Conservation (phyloP, 2,329 filamentous ascomycete genomes). For the Claviceps maximensis region DNA sequence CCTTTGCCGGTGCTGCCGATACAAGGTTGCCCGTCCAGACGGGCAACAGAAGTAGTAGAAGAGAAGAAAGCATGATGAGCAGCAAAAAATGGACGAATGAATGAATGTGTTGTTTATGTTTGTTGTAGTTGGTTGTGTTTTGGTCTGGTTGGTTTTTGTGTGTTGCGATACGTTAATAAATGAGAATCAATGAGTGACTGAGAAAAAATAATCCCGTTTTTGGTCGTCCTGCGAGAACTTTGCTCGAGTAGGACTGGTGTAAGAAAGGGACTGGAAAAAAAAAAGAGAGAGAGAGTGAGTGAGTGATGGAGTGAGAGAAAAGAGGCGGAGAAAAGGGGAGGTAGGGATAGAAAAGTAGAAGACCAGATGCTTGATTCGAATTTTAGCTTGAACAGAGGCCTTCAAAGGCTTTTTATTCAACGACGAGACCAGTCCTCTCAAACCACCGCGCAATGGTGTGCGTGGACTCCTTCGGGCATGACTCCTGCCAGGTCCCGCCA, state of each 20-base stretch:
- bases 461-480: background rate
- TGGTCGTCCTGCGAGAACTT: too few relatives aligned
- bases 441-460: background rate
- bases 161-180: background rate
- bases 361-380: background rate
- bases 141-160: too few relatives aligned
- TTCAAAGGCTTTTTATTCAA: background rate
- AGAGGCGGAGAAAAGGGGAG: background rate
- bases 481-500: background rate
- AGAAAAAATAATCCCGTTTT: too few relatives aligned
- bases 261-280: too few relatives aligned
- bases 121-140: background rate
- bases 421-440: background rate
- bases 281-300: background rate
- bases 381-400: background rate
- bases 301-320: background rate
- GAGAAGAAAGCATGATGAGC: background rate
- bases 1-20: background rate
- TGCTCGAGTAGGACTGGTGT: too few relatives aligned
- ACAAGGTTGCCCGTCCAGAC: background rate
- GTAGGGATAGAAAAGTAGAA: background rate
- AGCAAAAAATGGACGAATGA: background rate
- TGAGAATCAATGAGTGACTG: too few relatives aligned
- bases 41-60: background rate
- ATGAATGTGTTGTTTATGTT: background rate